phyloP scores from a whole-genome alignment of 495 filamentous ascomycete genomes.

The Penicillium coffeae region DNA sequence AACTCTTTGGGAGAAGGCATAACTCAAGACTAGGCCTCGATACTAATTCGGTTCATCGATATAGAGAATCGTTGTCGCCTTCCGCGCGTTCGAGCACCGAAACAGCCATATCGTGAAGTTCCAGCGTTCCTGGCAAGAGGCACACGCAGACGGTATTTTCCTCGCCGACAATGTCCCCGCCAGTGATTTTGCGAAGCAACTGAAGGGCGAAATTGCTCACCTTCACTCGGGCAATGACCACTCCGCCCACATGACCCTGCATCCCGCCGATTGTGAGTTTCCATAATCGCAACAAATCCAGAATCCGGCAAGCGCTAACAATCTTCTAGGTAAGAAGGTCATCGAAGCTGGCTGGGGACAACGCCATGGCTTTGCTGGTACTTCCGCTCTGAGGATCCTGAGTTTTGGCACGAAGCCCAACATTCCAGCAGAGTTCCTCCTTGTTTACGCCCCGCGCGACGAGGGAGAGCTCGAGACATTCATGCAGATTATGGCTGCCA shows the following conservation, averaged over 20 bases:
- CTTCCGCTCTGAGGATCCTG: slow-evolving; percentile 39
- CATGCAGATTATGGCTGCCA: slow-evolving; percentile 67
- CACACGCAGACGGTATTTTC: slow-evolving; percentile 28
- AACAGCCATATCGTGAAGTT: slow-evolving; percentile 33
- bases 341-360: slow-evolving; percentile 85
- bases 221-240: slow-evolving; percentile 64
- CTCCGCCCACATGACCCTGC: slow-evolving; percentile 70
- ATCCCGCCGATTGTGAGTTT: slow-evolving; percentile 62
- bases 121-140: slow-evolving; percentile 23
- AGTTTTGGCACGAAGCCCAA: slow-evolving; percentile 28
- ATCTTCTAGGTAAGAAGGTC: slow-evolving; percentile 54
- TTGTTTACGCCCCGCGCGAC: slow-evolving; percentile 79
- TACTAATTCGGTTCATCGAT: background rate
- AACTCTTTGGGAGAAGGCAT: background rate
- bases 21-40: background rate
- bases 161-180: slow-evolving; percentile 19
- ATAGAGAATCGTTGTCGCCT: slow-evolving; percentile 26
- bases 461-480: slow-evolving; percentile 65
- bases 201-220: slow-evolving; percentile 71
- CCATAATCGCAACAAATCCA: background rate
- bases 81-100: slow-evolving; percentile 20
- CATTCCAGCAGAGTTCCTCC: slow-evolving; percentile 61
- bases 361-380: slow-evolving; percentile 74
- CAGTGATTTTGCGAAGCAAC: slow-evolving; percentile 12
- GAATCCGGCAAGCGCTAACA: background rate